phyloP scores from a whole-genome alignment of 257 asterid genomes.

The Solanum chilense region DNA sequence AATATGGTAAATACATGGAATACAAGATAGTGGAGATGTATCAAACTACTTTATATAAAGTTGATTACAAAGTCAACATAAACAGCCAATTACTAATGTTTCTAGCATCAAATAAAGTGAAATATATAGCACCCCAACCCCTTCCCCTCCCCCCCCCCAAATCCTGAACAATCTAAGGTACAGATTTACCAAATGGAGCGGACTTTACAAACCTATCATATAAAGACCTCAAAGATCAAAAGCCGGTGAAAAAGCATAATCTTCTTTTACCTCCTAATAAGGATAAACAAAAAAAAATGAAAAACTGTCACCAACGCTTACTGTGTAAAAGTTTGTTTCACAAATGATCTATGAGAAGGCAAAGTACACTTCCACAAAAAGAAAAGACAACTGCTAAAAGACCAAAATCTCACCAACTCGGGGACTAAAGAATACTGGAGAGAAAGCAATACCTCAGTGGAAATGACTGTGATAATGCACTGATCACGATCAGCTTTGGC shows the following conservation, averaged over 20 bases:
- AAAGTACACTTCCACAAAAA: neutral
- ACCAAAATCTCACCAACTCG: neutral
- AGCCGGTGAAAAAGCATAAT: neutral
- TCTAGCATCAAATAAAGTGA: neutral
- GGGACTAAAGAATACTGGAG: neutral
- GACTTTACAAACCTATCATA: too few relatives aligned
- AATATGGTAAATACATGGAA: conserved; percentile 1
- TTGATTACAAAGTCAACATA: neutral
- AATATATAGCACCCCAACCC: too few relatives aligned
- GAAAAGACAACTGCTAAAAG: conserved; percentile 5
- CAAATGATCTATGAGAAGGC: neutral
- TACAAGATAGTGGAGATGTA: neutral
- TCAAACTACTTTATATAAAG: neutral
- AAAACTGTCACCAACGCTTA: neutral
- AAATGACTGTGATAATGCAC: conserved; percentile 61
- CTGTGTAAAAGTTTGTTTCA: neutral
- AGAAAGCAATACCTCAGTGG: conserved; percentile 55
- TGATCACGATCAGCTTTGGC: conserved; percentile 52
- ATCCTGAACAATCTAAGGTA: too few relatives aligned
- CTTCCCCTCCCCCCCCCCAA: too few relatives aligned
- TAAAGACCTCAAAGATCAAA: neutral
- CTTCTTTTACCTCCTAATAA: neutral
- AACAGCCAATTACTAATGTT: neutral
- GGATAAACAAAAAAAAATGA: neutral
- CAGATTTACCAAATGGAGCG: too few relatives aligned